These are phyloP conservation scores for Chrysanthemum makinoi DNA, from an alignment of 129 eudicot species.

Conservation along the genomic window DNA sequence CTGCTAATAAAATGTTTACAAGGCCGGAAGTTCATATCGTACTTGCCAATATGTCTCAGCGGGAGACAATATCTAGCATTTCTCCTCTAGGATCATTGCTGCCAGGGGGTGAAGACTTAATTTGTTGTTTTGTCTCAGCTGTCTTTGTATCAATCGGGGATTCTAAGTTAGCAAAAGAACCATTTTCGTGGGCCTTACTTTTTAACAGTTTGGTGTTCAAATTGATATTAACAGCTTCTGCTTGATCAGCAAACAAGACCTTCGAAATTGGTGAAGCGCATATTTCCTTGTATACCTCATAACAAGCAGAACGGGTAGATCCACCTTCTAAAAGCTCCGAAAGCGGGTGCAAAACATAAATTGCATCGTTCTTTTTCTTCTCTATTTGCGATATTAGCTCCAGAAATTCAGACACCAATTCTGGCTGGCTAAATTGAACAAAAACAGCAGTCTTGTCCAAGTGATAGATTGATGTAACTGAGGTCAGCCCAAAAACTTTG, in stretches of 20 bases:
- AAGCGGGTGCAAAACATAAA: slow-evolving; percentile 78
- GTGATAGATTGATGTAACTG: slow-evolving; percentile 55
- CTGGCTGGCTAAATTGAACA: slow-evolving; percentile 62
- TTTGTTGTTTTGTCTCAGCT: slow-evolving; percentile 1
- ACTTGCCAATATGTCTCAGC: slow-evolving; percentile 43
- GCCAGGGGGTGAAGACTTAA: slow-evolving; percentile 9
- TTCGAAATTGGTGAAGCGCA: slow-evolving; percentile 73
- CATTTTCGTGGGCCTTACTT: slow-evolving; percentile 16
- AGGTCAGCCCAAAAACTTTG: slow-evolving; percentile 60
- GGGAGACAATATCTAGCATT: slow-evolving; percentile 27
- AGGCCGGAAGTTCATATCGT: slow-evolving; percentile 2
- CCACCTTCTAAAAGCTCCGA: slow-evolving; percentile 76
- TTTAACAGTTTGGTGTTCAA: slow-evolving; percentile 28
- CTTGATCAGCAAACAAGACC: slow-evolving; percentile 75
- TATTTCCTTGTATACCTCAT: slow-evolving; percentile 70
- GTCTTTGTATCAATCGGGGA: not conserved
- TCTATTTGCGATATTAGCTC: slow-evolving; percentile 49
- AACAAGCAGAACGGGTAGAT: slow-evolving; percentile 46
- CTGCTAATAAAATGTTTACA: not conserved
- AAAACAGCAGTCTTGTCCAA: slow-evolving; percentile 80
- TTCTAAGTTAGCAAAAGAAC: not conserved
- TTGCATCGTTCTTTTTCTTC: slow-evolving; percentile 43
- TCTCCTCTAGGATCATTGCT: slow-evolving; percentile 20
- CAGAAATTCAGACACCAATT: slow-evolving; percentile 58
- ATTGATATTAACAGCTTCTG: slow-evolving; percentile 48